Base-by-base conservation (phyloP, 1,284 basidiomycete genomes). In the Apiotrichum brassicae region DNA sequence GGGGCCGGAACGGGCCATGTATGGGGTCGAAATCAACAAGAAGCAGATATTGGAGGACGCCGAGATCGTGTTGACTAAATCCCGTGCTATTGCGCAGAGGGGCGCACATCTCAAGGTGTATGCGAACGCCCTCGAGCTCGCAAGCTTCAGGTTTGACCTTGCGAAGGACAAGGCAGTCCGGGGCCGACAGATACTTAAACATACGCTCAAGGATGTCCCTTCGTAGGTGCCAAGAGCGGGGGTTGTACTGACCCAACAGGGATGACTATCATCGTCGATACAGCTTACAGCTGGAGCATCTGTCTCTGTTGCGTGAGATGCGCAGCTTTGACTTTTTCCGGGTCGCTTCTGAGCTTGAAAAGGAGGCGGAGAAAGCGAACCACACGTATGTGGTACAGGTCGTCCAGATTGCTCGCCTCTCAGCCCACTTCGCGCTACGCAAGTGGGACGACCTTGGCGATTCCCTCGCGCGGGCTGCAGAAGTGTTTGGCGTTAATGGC, bases 371-470 rank as follows among this genome's bases (percentile, higher is more conserved):
- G 14, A 8, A 16, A 0, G 48, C 49, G 2, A 47, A 47, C 4
- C 65, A 68, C 50, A 25, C 11, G 1, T 47, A 62, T 19, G 43
- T 68, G 1, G 48, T 61, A 3, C 61, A 63, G 20, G 40, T 66
- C 8, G 53, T 57, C 8, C 39, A 43, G n/a, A 43, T 69, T 6
- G 52, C 59, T 3, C 62, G 57, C 7, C 30, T 63, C 30, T 44
- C 59, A 1, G 57, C 55, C 1, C 43, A 59, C 24, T 66, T 66
- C 44, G 48, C 44, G 3, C 57, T 61, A 20, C 62, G 67, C 2
- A 57, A 56, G 32, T 71, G 69, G 69, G 62, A 66, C 40, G 44
- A 51, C 14, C 54, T 67, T 1, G 48, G 53, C 4, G 35, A 49
- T 3, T 43, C 56, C 6, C 35, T 69, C 6, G 50, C 46, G 1